Evolutionary conservation across 768 basidiomycete genomes (phyloP).

Genomic region (Clitopilus passeckerianus): DNA sequence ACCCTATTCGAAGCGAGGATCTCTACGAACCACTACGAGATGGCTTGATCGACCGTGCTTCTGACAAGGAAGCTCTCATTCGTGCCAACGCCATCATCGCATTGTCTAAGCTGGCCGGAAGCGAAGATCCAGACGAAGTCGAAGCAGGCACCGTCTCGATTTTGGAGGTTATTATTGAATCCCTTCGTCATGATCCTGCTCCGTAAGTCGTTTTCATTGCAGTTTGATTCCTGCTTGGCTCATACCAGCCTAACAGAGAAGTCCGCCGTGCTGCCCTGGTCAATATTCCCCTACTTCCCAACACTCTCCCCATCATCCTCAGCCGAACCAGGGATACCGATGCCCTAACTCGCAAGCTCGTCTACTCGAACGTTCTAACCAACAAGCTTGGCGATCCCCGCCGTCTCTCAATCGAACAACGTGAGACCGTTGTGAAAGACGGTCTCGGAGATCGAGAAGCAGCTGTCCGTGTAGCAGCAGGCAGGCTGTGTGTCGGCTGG

Average conservation of each 20-base stretch:
- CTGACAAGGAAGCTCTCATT: constrained; percentile 80
- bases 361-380: constrained; percentile 67
- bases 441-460: constrained; percentile 90
- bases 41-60: constrained; percentile 70
- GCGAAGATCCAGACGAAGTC: constrained; percentile 54
- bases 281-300: constrained; percentile 59
- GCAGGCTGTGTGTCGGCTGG: constrained; percentile 77
- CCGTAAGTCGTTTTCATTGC: constrained; percentile 27
- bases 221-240: not conserved
- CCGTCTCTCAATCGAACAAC: constrained; percentile 70
- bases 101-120: constrained; percentile 73
- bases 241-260: constrained; percentile 42
- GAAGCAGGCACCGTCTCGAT: constrained; percentile 48
- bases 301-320: constrained; percentile 65
- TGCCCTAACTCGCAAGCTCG: constrained; percentile 68
- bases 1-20: constrained; percentile 61
- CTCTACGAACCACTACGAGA: constrained; percentile 64
- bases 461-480: constrained; percentile 75
- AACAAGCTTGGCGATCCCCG: constrained; percentile 57
- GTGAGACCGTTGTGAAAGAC: constrained; percentile 80
- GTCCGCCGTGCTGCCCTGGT: constrained; percentile 89
- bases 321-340: constrained; percentile 85
- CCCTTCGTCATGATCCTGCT: constrained; percentile 70
- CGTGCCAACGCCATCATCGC: constrained; percentile 84
- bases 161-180: constrained; percentile 62